A percentile compares a stretch with the other conserved stretches of the same genome.
Conservation (phyloP, 2,329 filamentous ascomycete species). For the Nothomitra cinnamomea region DNA sequence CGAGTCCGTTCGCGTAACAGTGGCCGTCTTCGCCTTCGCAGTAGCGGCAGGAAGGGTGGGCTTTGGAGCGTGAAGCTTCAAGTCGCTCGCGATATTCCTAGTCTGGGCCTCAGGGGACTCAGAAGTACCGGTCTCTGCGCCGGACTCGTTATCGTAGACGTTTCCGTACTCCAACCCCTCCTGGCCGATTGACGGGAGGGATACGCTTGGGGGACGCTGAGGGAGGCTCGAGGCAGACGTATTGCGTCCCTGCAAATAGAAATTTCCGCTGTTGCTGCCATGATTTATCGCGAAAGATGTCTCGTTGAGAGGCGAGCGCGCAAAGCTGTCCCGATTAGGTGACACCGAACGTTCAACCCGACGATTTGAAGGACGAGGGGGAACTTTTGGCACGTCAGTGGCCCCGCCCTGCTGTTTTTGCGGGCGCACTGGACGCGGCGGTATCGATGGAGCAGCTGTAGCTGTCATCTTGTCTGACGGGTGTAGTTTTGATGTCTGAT, state of each 20-base stretch:
- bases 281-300: conserved; percentile 14
- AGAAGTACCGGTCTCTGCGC: background rate
- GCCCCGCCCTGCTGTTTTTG: conserved; percentile 28
- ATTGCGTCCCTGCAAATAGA: conserved; percentile 15
- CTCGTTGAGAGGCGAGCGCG: conserved; percentile 74
- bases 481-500: background rate
- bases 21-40: conserved; percentile 66
- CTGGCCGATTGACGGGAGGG: conserved; percentile 70
- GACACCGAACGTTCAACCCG: conserved; percentile 58
- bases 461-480: conserved; percentile 1
- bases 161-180: conserved; percentile 80
- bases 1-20: conserved; percentile 85
- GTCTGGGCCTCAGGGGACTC: conserved; percentile 38
- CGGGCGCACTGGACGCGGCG: conserved; percentile 42
- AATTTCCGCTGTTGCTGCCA: conserved; percentile 9
- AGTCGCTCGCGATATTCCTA: conserved; percentile 58
- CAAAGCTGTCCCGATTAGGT: conserved; percentile 60
- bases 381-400: conserved; percentile 50
- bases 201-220: conserved; percentile 56
- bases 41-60: conserved; percentile 68
- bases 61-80: conserved; percentile 78
- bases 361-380: conserved; percentile 44
- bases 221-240: conserved; percentile 25
- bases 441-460: conserved; percentile 36
- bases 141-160: conserved; percentile 23